phyloP scores from a whole-genome alignment of 73 alveolate genomes.

The Paraurostyla sp. region DNA sequence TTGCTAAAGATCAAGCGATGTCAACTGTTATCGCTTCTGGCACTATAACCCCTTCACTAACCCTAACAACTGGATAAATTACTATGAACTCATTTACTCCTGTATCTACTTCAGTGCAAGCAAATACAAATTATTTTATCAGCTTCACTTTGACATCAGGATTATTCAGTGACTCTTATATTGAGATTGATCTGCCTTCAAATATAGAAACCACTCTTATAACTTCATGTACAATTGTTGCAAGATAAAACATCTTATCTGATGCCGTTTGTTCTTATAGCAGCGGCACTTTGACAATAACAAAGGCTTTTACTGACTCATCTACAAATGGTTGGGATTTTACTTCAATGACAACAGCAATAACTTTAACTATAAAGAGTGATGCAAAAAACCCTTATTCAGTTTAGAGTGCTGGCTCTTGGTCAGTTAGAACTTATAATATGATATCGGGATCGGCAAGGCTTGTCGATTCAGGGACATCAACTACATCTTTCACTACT shows the following conservation, averaged over 20 bases:
- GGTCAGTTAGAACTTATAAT: not conserved
- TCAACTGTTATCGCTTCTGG: conserved; percentile 16
- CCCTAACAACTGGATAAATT: not conserved
- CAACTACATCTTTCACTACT: not conserved
- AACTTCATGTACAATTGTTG: not conserved
- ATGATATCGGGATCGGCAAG: not conserved
- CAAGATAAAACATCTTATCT: not conserved
- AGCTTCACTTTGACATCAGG: not conserved
- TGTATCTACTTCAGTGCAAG: not conserved
- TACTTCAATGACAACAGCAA: not conserved
- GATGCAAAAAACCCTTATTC: conserved; percentile 31
- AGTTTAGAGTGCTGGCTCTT: not conserved
- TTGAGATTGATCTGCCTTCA: not conserved
- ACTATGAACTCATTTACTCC: not conserved
- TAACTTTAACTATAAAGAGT: not conserved
- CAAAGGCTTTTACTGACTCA: not conserved
- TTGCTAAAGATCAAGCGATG: conserved; percentile 2
- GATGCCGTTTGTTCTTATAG: not conserved
- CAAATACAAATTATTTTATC: not conserved
- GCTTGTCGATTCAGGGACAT: conserved; percentile 1
- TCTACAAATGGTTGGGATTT: not conserved
- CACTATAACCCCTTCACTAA: not conserved
- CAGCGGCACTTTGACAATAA: not conserved
- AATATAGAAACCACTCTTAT: not conserved
- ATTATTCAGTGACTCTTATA: not conserved